phyloP scores from a whole-genome alignment of 371 early-diverging fungal genomes.

The Mucor indicus region DNA sequence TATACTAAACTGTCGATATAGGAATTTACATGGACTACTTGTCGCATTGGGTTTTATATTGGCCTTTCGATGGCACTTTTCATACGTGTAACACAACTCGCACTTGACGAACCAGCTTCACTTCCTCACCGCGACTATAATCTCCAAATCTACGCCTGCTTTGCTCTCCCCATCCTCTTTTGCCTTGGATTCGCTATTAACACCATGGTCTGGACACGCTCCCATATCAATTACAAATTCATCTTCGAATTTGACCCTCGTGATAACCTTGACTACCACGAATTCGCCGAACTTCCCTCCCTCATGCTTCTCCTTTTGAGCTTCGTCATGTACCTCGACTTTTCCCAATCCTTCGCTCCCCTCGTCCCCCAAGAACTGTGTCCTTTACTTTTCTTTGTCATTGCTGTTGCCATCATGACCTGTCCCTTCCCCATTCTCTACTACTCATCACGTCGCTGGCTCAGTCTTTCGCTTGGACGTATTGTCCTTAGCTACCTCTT shows the following conservation, averaged over 20 bases:
- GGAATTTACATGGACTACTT: conserved; percentile 26
- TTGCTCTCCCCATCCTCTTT: conserved; percentile 65
- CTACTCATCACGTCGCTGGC: conserved; percentile 73
- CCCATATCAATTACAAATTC: conserved; percentile 80
- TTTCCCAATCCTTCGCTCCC: conserved; percentile 40
- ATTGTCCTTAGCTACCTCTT: conserved; percentile 49
- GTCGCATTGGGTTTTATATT: conserved; percentile 56
- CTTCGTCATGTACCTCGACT: conserved; percentile 48
- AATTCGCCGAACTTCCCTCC: conserved; percentile 69
- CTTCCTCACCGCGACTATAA: conserved; percentile 28
- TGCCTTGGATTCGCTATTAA: conserved; percentile 67
- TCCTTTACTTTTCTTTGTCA: conserved; percentile 47
- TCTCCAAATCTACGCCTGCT: conserved; percentile 69
- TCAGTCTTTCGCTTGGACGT: conserved; percentile 53
- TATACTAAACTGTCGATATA: no score
- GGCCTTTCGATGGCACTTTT: conserved; percentile 57
- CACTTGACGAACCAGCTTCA: conserved; percentile 6
- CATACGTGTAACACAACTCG: conserved; percentile 20
- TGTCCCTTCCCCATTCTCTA: conserved; percentile 68
- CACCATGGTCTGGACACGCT: conserved; percentile 66
- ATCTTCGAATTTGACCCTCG: conserved; percentile 85
- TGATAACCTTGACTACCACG: conserved; percentile 65
- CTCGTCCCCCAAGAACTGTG: conserved; percentile 45
- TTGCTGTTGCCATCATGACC: conserved; percentile 48
- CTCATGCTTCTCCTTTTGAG: conserved; percentile 53